A percentile compares a stretch with the other conserved stretches of the same genome.
Evolutionary conservation across 2,329 filamentous ascomycete genomes (phyloP).

Genomic region (Colletotrichum euphorbiae): DNA sequence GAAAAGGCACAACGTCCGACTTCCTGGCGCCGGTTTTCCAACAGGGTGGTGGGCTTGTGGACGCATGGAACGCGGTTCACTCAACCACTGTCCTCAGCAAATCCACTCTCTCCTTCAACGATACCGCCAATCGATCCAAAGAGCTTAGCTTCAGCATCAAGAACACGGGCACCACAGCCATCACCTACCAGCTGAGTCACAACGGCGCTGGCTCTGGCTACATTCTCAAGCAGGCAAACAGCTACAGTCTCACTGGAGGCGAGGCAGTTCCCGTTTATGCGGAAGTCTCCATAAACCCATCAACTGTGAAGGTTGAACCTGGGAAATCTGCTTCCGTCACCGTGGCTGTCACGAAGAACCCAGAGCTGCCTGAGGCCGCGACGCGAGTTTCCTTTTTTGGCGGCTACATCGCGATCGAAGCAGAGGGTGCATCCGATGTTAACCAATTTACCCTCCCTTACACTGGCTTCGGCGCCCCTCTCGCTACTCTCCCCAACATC

Average conservation of each 20-base stretch:
- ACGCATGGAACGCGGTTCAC: slow-evolving; percentile 51
- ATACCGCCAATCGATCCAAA: slow-evolving; percentile 51
- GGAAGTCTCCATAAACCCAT: slow-evolving; percentile 1
- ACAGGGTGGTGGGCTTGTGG: slow-evolving; percentile 53
- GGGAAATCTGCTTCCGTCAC: slow-evolving; percentile 36
- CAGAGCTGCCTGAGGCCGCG: slow-evolving; percentile 32
- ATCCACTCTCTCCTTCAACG: slow-evolving; percentile 53
- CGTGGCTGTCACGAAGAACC: slow-evolving; percentile 37
- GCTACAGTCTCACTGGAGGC: slow-evolving; percentile 7
- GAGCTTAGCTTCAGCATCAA: slow-evolving; percentile 49
- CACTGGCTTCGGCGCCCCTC: slow-evolving; percentile 19
- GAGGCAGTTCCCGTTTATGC: slow-evolving; percentile 15
- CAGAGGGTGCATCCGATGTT: slow-evolving; percentile 17
- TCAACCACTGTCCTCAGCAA: slow-evolving; percentile 48
- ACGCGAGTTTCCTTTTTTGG: slow-evolving; percentile 46
- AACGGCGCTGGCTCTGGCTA: slow-evolving; percentile 48
- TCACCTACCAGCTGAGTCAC: slow-evolving; percentile 49
- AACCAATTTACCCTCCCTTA: slow-evolving; percentile 23
- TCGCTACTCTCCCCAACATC: slow-evolving; percentile 3
- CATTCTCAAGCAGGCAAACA: slow-evolving; percentile 40
- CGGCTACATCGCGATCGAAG: slow-evolving; percentile 45
- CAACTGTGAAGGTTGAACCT: slow-evolving; percentile 41
- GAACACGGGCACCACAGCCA: slow-evolving; percentile 47
- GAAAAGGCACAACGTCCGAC: background rate
- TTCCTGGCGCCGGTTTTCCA: slow-evolving; percentile 49